A percentile compares a stretch with the other conserved stretches of the same genome.
phyloP scores from a whole-genome alignment of 345 rosid species.

The Eucalyptus regnans region DNA sequence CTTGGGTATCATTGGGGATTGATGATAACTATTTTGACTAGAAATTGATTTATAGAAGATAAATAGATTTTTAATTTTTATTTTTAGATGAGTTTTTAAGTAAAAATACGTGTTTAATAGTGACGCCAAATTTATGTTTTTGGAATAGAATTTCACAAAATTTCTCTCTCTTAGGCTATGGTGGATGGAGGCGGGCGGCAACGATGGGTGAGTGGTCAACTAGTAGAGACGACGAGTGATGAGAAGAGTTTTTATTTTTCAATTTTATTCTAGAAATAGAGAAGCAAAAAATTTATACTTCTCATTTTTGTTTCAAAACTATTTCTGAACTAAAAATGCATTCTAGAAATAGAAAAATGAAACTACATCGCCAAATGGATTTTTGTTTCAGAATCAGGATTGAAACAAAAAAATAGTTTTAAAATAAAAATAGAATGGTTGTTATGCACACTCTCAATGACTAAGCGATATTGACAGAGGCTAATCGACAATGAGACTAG shows the following conservation, averaged over 20 bases:
- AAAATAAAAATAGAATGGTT: too few relatives aligned
- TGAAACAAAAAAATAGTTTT: rapidly evolving
- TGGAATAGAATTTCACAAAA: rapidly evolving
- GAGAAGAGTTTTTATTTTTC: too few relatives aligned
- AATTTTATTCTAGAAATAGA: too few relatives aligned
- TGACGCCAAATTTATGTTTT: rapidly evolving
- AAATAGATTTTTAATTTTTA: rapidly evolving
- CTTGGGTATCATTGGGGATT: rapidly evolving
- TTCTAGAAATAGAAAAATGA: rapidly evolving
- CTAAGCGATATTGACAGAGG: background rate
- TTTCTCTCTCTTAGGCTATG: too few relatives aligned
- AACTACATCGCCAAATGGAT: rapidly evolving
- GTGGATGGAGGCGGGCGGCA: rapidly evolving
- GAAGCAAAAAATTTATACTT: too few relatives aligned
- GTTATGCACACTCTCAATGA: rapidly evolving
- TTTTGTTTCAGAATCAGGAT: rapidly evolving
- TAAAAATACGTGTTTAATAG: rapidly evolving
- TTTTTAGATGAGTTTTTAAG: rapidly evolving
- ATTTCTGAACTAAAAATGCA: too few relatives aligned
- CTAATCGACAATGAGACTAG: background rate
- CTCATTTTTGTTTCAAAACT: too few relatives aligned
- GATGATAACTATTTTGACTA: rapidly evolving
- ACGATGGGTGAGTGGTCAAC: rapidly evolving
- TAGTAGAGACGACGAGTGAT: rapidly evolving
- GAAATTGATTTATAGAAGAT: rapidly evolving